Base-by-base conservation (phyloP, 495 filamentous ascomycete genomes). In the Terfezia claveryi region DNA sequence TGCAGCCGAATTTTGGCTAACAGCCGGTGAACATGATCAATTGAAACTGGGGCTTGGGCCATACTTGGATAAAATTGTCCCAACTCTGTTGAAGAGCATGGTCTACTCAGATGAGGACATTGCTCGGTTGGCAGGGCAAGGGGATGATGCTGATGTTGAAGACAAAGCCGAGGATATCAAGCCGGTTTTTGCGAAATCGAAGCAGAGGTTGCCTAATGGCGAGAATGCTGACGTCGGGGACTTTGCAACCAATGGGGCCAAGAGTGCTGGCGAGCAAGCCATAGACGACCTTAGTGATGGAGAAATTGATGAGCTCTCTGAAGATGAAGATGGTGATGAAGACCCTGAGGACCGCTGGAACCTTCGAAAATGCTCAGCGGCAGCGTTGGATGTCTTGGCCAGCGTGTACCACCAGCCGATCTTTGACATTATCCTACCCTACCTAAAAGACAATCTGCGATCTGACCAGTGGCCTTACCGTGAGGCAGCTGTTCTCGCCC, bases 1-100 rank as follows among this genome's bases (percentile, higher is more conserved):
- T 67, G 91, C 91, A 14, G 89, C 92, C 8, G 91, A 96, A 68
- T 99, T 99, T 64, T 99, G 89, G 87, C 77, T 99, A 51, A 83
- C 83, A 52, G 80, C 94, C 36, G 88, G 88, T 32, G 92, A 94
- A 66, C 85, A 94, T 64, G 73, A 81, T 38, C 74, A 78, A 51
- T 67, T 99, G 51, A 83, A 83, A 66, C 73, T 76, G 41, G 72
- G 76, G 0, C 68, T 99, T 17, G 79, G 73, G 7, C 87, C 85
- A 1, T 83, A 82, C 64, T 77, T 99, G 58, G 68, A 75, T 55
- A 85, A 85, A 65, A 86, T 99, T 51, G 79, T 99, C 16, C 89
- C 91, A 0, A 82, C 95, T 14, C 69, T 99, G 49, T 76, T 99
- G 2, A 79, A 89, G 56, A 89, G 85, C 62, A 99, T 99, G 91